phyloP scores from a whole-genome alignment of 306 rosid genomes.

The Canavalia ensiformis region DNA sequence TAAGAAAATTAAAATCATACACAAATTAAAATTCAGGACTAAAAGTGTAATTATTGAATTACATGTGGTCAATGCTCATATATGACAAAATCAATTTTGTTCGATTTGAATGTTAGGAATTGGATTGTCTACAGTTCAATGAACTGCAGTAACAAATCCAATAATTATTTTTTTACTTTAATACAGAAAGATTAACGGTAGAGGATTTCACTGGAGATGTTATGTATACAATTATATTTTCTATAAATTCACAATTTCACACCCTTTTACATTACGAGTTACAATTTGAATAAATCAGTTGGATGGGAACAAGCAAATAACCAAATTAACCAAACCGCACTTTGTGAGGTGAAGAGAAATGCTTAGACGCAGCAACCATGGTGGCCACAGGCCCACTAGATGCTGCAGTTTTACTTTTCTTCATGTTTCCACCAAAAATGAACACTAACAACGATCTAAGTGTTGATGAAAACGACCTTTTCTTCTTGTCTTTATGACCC shows the following conservation, averaged over 20 bases:
- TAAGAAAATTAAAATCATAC: too few species aligned
- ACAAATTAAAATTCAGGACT: too few species aligned
- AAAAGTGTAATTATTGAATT: too few species aligned
- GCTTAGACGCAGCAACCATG: slow-evolving; percentile 60
- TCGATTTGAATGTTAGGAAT: too few species aligned
- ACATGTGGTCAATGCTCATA: too few species aligned
- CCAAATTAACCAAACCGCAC: slow-evolving; percentile 37
- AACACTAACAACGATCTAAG: slow-evolving; percentile 10
- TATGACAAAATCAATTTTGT: too few species aligned
- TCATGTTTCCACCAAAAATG: slow-evolving; percentile 33
- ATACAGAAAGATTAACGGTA: too few species aligned
- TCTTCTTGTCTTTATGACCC: slow-evolving; percentile 35
- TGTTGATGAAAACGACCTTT: background rate
- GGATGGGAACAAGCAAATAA: background rate
- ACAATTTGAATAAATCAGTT: background rate
- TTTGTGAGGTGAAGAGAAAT: slow-evolving; percentile 64
- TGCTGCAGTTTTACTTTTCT: slow-evolving; percentile 31
- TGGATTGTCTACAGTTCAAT: too few species aligned
- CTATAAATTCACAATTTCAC: background rate
- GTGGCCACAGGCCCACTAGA: slow-evolving; percentile 50
- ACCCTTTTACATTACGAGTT: background rate
- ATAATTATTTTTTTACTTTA: too few species aligned
- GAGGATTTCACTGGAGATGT: background rate
- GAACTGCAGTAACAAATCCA: too few species aligned
- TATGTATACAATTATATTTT: background rate